A percentile compares a stretch with the other conserved stretches of the same genome.
phyloP scores from a whole-genome alignment of 441 rosid species.

The Jatropha multifida region DNA sequence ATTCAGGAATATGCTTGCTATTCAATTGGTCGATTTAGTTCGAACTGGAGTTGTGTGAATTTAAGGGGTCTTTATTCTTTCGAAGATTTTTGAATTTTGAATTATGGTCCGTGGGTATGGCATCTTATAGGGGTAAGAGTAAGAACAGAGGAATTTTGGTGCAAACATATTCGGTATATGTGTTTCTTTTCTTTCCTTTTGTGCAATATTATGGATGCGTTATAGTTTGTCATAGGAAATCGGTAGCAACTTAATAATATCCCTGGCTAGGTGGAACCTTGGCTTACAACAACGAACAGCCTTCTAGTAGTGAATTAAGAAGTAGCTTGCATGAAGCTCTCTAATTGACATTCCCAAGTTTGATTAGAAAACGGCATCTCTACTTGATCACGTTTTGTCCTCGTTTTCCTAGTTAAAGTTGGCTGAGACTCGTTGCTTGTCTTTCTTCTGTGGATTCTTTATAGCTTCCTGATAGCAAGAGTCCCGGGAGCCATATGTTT shows the following conservation, averaged over 20 bases:
- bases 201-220: constrained; percentile 2
- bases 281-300: no score
- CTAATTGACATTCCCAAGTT: neutral
- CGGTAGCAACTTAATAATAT: neutral
- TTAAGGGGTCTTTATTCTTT: neutral
- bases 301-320: neutral
- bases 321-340: neutral
- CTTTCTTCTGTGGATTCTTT: neutral
- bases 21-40: constrained; percentile 11
- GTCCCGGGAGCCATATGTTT: neutral
- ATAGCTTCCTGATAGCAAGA: neutral
- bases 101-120: neutral
- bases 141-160: neutral
- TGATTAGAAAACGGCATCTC: neutral
- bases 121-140: neutral
- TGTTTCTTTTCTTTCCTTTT: neutral
- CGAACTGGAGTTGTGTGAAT: constrained; percentile 3
- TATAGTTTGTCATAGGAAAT: neutral
- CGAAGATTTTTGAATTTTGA: neutral
- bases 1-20: neutral
- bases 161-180: neutral
- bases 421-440: neutral
- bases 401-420: neutral
- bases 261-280: neutral
- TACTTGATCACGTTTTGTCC: neutral